Conservation (phyloP, 1,284 basidiomycete genomes). For the Caloboletus firmus region DNA sequence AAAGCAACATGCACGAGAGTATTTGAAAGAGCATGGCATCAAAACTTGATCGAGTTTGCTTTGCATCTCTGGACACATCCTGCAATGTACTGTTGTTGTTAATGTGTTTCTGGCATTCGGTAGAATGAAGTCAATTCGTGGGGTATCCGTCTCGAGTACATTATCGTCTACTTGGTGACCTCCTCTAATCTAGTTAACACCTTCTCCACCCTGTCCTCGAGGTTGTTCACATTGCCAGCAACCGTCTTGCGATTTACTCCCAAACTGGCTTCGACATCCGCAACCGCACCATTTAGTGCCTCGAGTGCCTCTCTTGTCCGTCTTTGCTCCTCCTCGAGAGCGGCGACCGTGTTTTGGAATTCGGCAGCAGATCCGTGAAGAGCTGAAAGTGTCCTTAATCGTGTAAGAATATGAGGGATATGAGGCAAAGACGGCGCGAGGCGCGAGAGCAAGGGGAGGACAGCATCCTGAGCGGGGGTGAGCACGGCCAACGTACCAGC, state of each 20-base stretch:
- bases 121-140: neutral
- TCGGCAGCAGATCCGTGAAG: conserved; percentile 82
- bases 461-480: conserved; percentile 57
- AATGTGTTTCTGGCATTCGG: neutral
- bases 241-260: conserved; percentile 74
- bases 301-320: conserved; percentile 60
- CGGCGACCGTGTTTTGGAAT: conserved; percentile 69
- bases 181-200: conserved; percentile 30
- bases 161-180: conserved; percentile 17
- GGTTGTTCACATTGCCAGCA: conserved; percentile 64
- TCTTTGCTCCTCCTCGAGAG: conserved; percentile 72
- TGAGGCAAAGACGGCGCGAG: conserved; percentile 87
- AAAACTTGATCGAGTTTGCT: conserved; percentile 3
- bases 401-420: conserved; percentile 86
- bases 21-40: conserved; percentile 36
- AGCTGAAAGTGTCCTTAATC: conserved; percentile 79
- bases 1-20: conserved; percentile 49
- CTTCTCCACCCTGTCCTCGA: conserved; percentile 45
- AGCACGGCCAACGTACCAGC: conserved; percentile 41
- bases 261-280: conserved; percentile 72
- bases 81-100: neutral
- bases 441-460: conserved; percentile 77
- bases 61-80: neutral
- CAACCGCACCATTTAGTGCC: conserved; percentile 70
- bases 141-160: conserved; percentile 2